Conservation (phyloP, 2,329 filamentous ascomycete species). For the Lomentospora prolificans region DNA sequence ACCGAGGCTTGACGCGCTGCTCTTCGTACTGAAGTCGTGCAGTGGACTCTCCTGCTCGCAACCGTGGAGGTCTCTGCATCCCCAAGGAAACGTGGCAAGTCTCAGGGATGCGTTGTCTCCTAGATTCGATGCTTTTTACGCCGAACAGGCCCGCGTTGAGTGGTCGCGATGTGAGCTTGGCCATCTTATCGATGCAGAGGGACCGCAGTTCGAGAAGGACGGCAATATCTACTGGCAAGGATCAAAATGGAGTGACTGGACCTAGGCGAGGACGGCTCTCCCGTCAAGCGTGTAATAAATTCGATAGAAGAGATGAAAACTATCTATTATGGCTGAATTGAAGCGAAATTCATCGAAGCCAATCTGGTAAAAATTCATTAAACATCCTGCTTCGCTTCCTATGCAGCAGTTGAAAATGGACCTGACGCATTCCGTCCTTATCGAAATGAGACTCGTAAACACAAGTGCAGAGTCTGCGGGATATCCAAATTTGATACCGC, state of each 20-base stretch:
- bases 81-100: constrained; percentile 34
- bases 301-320: too few species aligned
- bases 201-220: constrained; percentile 27
- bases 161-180: constrained; percentile 42
- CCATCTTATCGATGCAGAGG: constrained; percentile 43
- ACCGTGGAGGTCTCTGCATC: constrained; percentile 46
- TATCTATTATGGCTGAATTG: too few species aligned
- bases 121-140: constrained; percentile 40
- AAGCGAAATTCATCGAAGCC: too few species aligned
- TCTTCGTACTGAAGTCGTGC: constrained; percentile 49
- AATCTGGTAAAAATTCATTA: too few species aligned
- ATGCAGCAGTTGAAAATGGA: too few species aligned
- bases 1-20: constrained; percentile 41
- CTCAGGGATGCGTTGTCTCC: constrained; percentile 36
- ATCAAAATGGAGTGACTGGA: constrained; percentile 14
- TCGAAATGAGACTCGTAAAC: too few species aligned
- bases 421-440: too few species aligned
- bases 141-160: constrained; percentile 31
- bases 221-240: constrained; percentile 13
- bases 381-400: too few species aligned
- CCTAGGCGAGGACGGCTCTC: not conserved
- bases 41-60: constrained; percentile 36
- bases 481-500: too few species aligned
- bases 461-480: too few species aligned
- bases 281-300: too few species aligned